These are phyloP conservation scores for Aureobasidium leucospermi DNA, from an alignment of 2,329 filamentous ascomycete species.

Conservation along the genomic window DNA sequence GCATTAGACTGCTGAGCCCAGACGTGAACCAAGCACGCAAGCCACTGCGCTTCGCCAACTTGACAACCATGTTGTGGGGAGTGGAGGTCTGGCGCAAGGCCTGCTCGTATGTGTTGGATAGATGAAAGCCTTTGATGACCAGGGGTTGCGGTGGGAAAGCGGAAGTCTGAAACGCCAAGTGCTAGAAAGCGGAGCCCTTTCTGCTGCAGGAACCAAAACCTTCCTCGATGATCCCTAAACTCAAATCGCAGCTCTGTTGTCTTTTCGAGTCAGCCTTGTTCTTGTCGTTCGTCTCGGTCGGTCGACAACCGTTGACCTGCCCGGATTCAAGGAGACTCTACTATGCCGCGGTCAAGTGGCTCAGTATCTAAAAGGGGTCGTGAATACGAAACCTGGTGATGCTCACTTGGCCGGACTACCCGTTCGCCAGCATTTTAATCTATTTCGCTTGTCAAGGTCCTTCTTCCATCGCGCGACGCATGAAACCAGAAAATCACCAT, in stretches of 20 bases:
- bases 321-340: neutral
- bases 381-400: neutral
- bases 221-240: conserved; percentile 4
- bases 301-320: neutral
- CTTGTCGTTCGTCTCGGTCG: neutral
- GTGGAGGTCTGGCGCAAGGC: neutral
- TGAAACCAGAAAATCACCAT: conserved; percentile 6
- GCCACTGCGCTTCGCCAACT: neutral
- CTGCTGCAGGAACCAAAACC: conserved; percentile 8
- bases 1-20: neutral
- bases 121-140: conserved; percentile 4
- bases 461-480: neutral
- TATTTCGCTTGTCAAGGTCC: conserved; percentile 1
- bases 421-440: neutral
- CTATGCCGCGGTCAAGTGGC: neutral
- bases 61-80: neutral
- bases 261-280: neutral
- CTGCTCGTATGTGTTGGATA: neutral
- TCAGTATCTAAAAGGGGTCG: neutral
- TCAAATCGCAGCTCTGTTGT: neutral
- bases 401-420: neutral
- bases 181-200: neutral
- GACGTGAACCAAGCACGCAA: conserved; percentile 6
- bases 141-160: conserved; percentile 6
- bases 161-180: conserved; percentile 11